Conservation (phyloP, 2,329 filamentous ascomycete species). For the Diaporthe citri region DNA sequence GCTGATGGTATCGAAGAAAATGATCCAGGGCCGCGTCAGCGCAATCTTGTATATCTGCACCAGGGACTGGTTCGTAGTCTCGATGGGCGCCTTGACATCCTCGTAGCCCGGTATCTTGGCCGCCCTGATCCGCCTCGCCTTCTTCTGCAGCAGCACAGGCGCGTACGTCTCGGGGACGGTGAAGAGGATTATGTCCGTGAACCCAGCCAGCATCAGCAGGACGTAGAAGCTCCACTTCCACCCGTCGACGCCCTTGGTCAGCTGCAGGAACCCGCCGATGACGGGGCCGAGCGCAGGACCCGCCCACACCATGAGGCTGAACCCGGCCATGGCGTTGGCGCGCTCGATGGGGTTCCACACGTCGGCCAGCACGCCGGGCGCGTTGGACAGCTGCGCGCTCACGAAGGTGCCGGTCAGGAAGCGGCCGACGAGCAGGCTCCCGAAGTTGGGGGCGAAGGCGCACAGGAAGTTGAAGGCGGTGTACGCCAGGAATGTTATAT, state of each 20-base stretch:
- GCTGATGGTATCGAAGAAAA: slow-evolving; percentile 67
- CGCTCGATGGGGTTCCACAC: slow-evolving; percentile 65
- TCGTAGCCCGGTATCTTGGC: slow-evolving; percentile 65
- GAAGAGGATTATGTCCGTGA: slow-evolving; percentile 60
- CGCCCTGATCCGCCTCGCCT: slow-evolving; percentile 64
- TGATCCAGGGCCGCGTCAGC: slow-evolving; percentile 65
- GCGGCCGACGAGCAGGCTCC: slow-evolving; percentile 63
- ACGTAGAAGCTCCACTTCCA: slow-evolving; percentile 69
- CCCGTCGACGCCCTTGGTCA: slow-evolving; percentile 56
- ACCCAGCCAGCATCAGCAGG: slow-evolving; percentile 57
- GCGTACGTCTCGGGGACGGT: slow-evolving; percentile 70
- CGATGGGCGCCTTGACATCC: slow-evolving; percentile 61
- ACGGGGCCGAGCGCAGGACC: slow-evolving; percentile 67
- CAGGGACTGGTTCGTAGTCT: slow-evolving; percentile 59
- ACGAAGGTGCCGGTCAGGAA: slow-evolving; percentile 69
- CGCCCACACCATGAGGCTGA: slow-evolving; percentile 65
- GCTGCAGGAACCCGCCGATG: slow-evolving; percentile 67
- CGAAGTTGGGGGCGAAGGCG: slow-evolving; percentile 68
- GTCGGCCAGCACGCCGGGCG: slow-evolving; percentile 65
- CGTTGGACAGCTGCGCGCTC: slow-evolving; percentile 61
- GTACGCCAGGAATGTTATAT: slow-evolving; percentile 62
- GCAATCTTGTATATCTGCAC: slow-evolving; percentile 60
- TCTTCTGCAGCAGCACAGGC: slow-evolving; percentile 63
- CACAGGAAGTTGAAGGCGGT: slow-evolving; percentile 66
- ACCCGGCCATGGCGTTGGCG: slow-evolving; percentile 66